A percentile compares a stretch with the other conserved stretches of the same genome.
Conservation (phyloP, 176 grass and related monocot species). For the Ananas comosus region DNA sequence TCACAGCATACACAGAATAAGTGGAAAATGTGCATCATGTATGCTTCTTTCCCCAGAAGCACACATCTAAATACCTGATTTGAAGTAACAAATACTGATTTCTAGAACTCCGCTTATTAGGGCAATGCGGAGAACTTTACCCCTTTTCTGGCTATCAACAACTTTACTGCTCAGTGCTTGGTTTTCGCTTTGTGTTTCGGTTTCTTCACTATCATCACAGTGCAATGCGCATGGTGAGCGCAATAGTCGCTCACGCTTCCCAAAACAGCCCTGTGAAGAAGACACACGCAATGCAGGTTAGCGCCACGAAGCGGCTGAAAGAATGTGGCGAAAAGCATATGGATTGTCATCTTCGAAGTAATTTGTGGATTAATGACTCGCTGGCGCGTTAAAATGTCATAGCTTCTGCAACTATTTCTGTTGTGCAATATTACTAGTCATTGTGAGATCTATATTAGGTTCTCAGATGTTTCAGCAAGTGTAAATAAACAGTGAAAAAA, state of each 20-base stretch:
- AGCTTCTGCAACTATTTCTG: too few relatives aligned
- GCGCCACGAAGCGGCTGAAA: too few relatives aligned
- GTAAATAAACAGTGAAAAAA: too few relatives aligned
- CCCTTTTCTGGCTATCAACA: neutral
- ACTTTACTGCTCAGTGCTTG: conserved; percentile 33
- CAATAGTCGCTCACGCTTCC: conserved; percentile 92
- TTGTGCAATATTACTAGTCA: too few relatives aligned
- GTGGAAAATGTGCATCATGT: too few relatives aligned
- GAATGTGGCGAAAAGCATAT: too few relatives aligned
- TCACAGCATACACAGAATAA: too few relatives aligned
- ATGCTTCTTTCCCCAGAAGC: neutral
- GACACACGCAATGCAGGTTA: neutral
- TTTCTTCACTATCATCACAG: conserved; percentile 90
- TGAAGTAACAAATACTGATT: neutral
- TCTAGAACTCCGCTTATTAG: conserved; percentile 1
- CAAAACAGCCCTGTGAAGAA: conserved; percentile 51
- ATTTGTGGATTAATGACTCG: too few relatives aligned
- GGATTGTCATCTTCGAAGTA: too few relatives aligned
- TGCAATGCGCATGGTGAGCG: conserved; percentile 78
- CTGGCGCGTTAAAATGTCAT: too few relatives aligned
- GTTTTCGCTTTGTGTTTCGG: conserved; percentile 33
- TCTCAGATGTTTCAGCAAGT: too few relatives aligned
- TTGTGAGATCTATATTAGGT: too few relatives aligned
- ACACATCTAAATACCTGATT: neutral
- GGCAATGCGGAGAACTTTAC: neutral